Evolutionary conservation across 805 yeast species (phyloP), one percentile per base, ranked within the genome.

Genomic region (Lachancea sp.): DNA sequence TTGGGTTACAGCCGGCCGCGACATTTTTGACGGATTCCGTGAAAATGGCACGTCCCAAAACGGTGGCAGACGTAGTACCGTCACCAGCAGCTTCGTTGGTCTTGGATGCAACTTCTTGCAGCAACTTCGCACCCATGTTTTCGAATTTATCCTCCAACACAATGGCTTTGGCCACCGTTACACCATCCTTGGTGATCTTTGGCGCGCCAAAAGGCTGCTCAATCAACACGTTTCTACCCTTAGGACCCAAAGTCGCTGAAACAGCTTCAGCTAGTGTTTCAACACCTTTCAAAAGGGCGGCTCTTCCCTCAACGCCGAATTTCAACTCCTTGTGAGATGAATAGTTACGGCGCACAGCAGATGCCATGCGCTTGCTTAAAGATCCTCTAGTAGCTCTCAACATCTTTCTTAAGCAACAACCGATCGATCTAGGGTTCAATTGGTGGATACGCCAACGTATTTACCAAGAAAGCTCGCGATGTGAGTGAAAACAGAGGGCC

Each of bases 121-220:
- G 73, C 55, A 91, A 76, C 72, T 86, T 87, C 47, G 96, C 96
- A 49, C 99, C 99, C 75, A 93, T 75, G 71, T 91, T 91, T 74
- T 91, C 98, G 61, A 90, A 91, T 69, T 83, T 87, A 74, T 93
- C 95, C 65, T 83, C 72, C 55, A 93, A 73, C 35, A 79, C 77
- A 59, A 91, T 80, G 45, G 95, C 81, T 62, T 77, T 79, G 50
- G 99, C 99, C 49, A 91, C 97, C 38, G 98, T 88, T 42, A 89
- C 97, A 78, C 99, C 99, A 67, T 91, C 99, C 74, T 91, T 91
- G 70, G 99, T 91, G 76, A 91, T 91, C 75, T 91, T 91, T 58
- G 99, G 99, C 43, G 95, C 79, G 55, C 96, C 97, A 56, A 87
- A 93, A 52, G 87, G 84, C 73, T 93, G 99, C 73, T 91, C 98